Base-by-base conservation (phyloP, 2,329 filamentous ascomycete species). In the Colletotrichum tanaceti region DNA sequence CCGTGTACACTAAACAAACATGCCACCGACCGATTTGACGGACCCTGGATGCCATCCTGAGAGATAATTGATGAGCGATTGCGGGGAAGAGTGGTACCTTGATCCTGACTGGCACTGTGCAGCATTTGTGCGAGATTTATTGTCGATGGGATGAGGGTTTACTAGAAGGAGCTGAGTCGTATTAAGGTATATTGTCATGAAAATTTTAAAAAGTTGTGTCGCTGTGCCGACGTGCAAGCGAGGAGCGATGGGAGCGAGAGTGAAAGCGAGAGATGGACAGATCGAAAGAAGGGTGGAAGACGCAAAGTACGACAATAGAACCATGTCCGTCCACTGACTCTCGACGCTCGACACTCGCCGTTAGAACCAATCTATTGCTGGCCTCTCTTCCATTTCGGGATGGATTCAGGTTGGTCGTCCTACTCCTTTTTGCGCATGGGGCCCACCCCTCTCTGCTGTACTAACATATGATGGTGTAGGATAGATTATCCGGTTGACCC, bases 321-420 rank as follows among this genome's bases (percentile, higher is more conserved):
- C 16, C 7, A 18, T 43, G 9, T 9, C 16, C 16, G 41, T 16
- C 20, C 6, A 38, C 39, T 39, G 55, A 60, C 49, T 57, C 28
- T 32, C 7, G 66, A 66, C 50, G 61, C 57, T 61, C 46, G 55
- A 66, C 44, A 57, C 62, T 61, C 57, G 52, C 63, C 66, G 66
- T 69, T 43, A 60, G 52, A 66, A 61, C 47, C 55, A 69, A 66
- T 66, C 50, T 59, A 61, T 46, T 54, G 55, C 50, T 43, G 24
- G 32, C 32, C 9, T 28, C 14, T 43, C 58, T 59, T 59, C 58
- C 58, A 32, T 60, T 60, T 43, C 58, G 35, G 22, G 16, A 41
- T 43, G 46, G 46, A 18, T 22, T 60, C 46, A 60, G 35, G 46
- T 60, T 52, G 58, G 46, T 59, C 43, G 32, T 59, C 28, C 32